phyloP scores from a whole-genome alignment of 2,329 filamentous ascomycete species.

The Colletotrichum shisoi region DNA sequence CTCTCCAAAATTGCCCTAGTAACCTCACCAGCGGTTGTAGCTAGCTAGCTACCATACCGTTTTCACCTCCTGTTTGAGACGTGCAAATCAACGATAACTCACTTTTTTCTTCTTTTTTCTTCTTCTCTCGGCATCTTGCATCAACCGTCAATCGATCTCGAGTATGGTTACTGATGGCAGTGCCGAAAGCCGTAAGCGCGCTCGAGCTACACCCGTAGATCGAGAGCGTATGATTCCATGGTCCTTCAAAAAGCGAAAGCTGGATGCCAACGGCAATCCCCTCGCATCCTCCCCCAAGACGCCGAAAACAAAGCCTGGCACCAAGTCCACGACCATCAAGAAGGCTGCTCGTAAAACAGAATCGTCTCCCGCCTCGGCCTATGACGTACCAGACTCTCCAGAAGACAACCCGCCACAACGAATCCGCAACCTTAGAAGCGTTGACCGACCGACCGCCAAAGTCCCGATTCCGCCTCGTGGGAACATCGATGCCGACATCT shows the following conservation, averaged over 20 bases:
- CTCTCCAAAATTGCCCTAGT: conserved; percentile 10
- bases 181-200: conserved; percentile 31
- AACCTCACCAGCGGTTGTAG: neutral
- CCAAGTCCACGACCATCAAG: conserved; percentile 7
- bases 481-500: conserved; percentile 20
- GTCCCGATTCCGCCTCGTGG: conserved; percentile 29
- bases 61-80: neutral
- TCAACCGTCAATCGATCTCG: neutral
- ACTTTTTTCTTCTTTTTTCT: neutral
- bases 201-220: conserved; percentile 6
- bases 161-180: conserved; percentile 26
- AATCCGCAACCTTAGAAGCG: conserved; percentile 33
- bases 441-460: conserved; percentile 31
- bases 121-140: neutral
- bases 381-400: conserved; percentile 43
- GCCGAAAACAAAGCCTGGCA: conserved; percentile 38
- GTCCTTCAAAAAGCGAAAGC: conserved; percentile 40
- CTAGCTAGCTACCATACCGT: neutral
- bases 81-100: neutral
- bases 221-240: conserved; percentile 24
- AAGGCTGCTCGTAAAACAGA: conserved; percentile 14
- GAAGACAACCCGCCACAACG: conserved; percentile 39
- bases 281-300: conserved; percentile 46
- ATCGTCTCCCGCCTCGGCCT: conserved; percentile 19
- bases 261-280: conserved; percentile 44